phyloP scores from a whole-genome alignment of 805 yeast genomes.

The Spathaspora sp. region DNA sequence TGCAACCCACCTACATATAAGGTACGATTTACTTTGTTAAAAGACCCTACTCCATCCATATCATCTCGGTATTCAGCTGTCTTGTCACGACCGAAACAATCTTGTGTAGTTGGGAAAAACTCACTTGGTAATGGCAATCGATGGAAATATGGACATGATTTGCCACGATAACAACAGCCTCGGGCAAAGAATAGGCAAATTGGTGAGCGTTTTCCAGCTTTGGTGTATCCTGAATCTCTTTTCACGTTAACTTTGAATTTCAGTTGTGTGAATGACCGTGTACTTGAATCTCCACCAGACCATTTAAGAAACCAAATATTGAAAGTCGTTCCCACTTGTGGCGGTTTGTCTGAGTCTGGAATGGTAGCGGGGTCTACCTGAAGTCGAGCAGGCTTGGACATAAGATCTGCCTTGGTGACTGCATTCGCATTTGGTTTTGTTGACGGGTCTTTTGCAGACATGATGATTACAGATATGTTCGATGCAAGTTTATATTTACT shows the following conservation, averaged over 20 bases:
- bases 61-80: slow-evolving; percentile 81
- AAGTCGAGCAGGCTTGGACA: slow-evolving; percentile 53
- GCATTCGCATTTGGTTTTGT: background rate
- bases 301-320: slow-evolving; percentile 88
- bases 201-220: slow-evolving; percentile 46
- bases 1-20: slow-evolving; percentile 66
- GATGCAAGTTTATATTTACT: background rate
- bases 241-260: slow-evolving; percentile 58
- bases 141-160: slow-evolving; percentile 72
- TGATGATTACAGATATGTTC: background rate
- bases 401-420: background rate
- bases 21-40: slow-evolving; percentile 65
- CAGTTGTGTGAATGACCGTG: slow-evolving; percentile 34
- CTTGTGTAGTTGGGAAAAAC: slow-evolving; percentile 57
- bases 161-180: slow-evolving; percentile 82
- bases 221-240: slow-evolving; percentile 72
- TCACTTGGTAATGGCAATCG: slow-evolving; percentile 66
- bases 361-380: slow-evolving; percentile 65
- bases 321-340: slow-evolving; percentile 76
- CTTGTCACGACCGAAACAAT: slow-evolving; percentile 92
- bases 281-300: slow-evolving; percentile 70
- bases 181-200: slow-evolving; percentile 85
- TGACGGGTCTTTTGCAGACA: background rate
- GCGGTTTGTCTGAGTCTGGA: slow-evolving; percentile 55
- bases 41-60: slow-evolving; percentile 91